Evolutionary conservation across 495 filamentous ascomycete species (phyloP), one percentile per base, ranked within the genome.

Genomic region (Aspergillus panamensis): DNA sequence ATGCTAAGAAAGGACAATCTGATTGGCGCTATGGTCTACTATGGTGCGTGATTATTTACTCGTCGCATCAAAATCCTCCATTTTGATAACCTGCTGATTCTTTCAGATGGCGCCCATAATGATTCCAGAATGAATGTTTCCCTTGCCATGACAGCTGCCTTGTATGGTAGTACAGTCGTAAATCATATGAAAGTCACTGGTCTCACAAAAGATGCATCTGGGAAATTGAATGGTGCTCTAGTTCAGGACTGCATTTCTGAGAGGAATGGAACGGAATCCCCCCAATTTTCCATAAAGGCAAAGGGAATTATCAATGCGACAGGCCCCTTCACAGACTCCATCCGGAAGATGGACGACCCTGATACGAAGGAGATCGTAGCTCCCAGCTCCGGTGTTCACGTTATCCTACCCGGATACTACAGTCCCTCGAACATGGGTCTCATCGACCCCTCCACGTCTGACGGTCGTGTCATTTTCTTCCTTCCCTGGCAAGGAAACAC

Each of bases 401-500:
- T 98, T 55, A 89, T 98, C 59, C 82, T 98, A 3, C 94, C 94
- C 16, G 94, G 94, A 31, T 98, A 96, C 77, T 97, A 91, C 80
- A 91, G 87, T 59, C 94, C 94, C 21, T 84, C 89, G 9, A 87
- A 96, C 68, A 98, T 98, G 94, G 94, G 94, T 40, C 79, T 98
- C 39, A 96, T 98, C 66, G 94, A 98, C 64, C 94, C 94, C 0
- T 84, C 83, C 9, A 97, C 94, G 0, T 97, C 93, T 0, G 94
- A 98, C 68, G 94, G 94, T 16, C 83, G 94, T 65, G 94, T 98
- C 40, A 97, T 97, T 65, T 98, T 98, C 85, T 98, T 98, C 83
- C 83, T 98, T 30, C 94, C 94, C 16, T 98, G 94, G 94, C 93
- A 97, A 74, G 94, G 94, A 48, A 98, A 98, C 75, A 98, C 94